Evolutionary conservation across 2,329 filamentous ascomycete genomes (phyloP).

Genomic region (Xylariales sp.): DNA sequence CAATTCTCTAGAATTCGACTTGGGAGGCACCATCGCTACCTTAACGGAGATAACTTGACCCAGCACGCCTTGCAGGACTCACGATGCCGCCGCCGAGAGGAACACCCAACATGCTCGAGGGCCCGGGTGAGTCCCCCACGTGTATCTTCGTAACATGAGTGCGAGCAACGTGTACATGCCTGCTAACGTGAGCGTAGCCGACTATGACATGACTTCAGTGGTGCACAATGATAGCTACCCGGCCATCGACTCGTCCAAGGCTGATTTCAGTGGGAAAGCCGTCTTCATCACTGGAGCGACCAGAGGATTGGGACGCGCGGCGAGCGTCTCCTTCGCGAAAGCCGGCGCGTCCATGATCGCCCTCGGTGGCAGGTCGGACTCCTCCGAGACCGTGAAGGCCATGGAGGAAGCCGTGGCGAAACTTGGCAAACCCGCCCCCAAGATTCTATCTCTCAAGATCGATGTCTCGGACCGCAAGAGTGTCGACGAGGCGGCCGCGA

Average conservation of each 20-base stretch:
- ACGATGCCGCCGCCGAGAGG: slow-evolving; percentile 8
- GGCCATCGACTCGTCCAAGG: slow-evolving; percentile 24
- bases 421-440: slow-evolving; percentile 22
- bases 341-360: slow-evolving; percentile 33
- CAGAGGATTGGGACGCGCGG: slow-evolving; percentile 29
- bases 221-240: slow-evolving; percentile 30
- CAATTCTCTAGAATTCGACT: too few species aligned
- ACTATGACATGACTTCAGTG: slow-evolving; percentile 20
- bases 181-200: slow-evolving; percentile 2
- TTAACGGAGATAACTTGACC: too few species aligned
- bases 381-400: slow-evolving; percentile 17
- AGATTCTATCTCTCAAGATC: slow-evolving; percentile 26
- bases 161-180: too few species aligned
- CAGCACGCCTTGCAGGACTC: too few species aligned
- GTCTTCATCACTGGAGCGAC: slow-evolving; percentile 33
- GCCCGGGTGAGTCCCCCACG: slow-evolving; percentile 7
- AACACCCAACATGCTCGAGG: slow-evolving; percentile 5
- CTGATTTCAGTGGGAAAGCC: slow-evolving; percentile 23
- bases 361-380: slow-evolving; percentile 23
- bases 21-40: too few species aligned
- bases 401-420: slow-evolving; percentile 21
- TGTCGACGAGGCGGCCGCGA: slow-evolving; percentile 20
- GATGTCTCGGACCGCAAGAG: slow-evolving; percentile 28
- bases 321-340: slow-evolving; percentile 26
- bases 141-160: too few species aligned